Evolutionary conservation across 352 stramenopile species (phyloP).

Genomic region (Phytophthora ramorum): DNA sequence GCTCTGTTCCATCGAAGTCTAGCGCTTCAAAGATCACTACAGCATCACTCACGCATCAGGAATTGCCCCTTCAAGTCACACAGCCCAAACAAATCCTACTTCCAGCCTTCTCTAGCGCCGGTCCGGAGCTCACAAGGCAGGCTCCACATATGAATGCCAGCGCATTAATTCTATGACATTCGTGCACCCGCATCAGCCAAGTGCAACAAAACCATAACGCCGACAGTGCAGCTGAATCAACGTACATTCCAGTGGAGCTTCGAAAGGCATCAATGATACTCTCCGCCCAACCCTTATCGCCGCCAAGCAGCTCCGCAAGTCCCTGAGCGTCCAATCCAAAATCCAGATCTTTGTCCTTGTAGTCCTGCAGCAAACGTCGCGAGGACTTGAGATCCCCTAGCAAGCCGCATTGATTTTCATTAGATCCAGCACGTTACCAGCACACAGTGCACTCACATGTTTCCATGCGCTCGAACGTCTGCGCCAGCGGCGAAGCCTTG

Average conservation of each 20-base stretch:
- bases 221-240: constrained; percentile 1
- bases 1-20: constrained; percentile 73
- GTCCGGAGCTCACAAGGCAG: constrained; percentile 47
- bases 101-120: constrained; percentile 61
- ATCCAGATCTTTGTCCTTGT: constrained; percentile 81
- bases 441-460: constrained; percentile 41
- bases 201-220: neutral
- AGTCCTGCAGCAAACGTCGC: constrained; percentile 58
- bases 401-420: neutral
- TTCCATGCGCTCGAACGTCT: constrained; percentile 61
- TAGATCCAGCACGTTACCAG: neutral
- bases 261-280: constrained; percentile 64
- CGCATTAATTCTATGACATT: constrained; percentile 58
- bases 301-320: constrained; percentile 52
- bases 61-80: neutral
- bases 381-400: constrained; percentile 64
- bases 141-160: constrained; percentile 72
- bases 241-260: constrained; percentile 72
- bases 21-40: constrained; percentile 79
- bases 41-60: neutral
- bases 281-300: constrained; percentile 63
- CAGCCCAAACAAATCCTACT: constrained; percentile 28
- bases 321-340: constrained; percentile 68
- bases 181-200: neutral
- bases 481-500: constrained; percentile 44